phyloP scores from a whole-genome alignment of 176 grass and related monocot species.

The Raddia distichophylla region DNA sequence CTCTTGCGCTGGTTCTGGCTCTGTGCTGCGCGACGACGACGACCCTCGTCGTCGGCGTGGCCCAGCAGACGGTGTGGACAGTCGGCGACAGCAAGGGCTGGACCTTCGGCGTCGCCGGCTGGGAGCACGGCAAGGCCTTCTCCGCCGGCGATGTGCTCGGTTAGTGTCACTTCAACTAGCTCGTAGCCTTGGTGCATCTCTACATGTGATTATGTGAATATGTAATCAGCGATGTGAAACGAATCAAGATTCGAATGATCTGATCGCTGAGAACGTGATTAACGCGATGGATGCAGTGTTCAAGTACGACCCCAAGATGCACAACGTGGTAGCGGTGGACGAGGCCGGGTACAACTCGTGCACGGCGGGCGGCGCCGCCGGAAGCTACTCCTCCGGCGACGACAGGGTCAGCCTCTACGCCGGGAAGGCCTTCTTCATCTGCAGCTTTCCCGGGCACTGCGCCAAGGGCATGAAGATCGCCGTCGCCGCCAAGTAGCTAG shows the following conservation, averaged over 20 bases:
- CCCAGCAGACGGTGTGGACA: not conserved
- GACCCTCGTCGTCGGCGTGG: slow-evolving; percentile 4
- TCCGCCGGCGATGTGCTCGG: slow-evolving; percentile 43
- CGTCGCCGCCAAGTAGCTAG: not conserved
- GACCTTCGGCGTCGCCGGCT: slow-evolving; percentile 33
- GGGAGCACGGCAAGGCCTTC: slow-evolving; percentile 46
- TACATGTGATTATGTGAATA: too few relatives aligned
- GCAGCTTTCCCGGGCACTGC: slow-evolving; percentile 12
- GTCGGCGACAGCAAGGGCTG: slow-evolving; percentile 45
- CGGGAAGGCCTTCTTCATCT: slow-evolving; percentile 33
- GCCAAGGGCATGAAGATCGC: not conserved
- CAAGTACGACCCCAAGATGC: not conserved
- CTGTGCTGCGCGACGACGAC: slow-evolving; percentile 4
- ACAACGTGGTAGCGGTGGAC: slow-evolving; percentile 37
- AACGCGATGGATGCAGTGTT: slow-evolving; percentile 10
- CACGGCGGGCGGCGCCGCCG: not conserved
- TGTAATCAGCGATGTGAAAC: not conserved
- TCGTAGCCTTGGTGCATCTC: too few relatives aligned
- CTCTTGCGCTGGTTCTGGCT: slow-evolving; percentile 33
- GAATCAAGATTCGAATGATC: not conserved
- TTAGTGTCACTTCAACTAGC: not conserved
- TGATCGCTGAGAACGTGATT: not conserved
- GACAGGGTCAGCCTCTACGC: not conserved
- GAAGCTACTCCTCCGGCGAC: not conserved
- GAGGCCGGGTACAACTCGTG: slow-evolving; percentile 17